These are phyloP conservation scores for Lizanozyma gosingica DNA, from an alignment of 1,139 yeast species.

Conservation along the genomic window DNA sequence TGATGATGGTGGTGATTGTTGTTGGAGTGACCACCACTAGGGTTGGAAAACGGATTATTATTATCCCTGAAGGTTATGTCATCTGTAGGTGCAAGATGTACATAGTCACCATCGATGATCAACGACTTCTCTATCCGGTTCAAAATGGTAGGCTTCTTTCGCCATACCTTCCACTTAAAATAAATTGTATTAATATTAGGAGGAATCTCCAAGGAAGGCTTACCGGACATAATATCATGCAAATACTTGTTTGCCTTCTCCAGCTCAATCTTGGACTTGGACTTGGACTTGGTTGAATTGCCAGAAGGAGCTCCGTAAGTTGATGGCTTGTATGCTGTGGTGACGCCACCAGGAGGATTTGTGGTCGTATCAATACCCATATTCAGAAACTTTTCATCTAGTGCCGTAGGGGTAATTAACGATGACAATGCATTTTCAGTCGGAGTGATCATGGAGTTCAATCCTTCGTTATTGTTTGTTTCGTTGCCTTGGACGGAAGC, in stretches of 20 bases:
- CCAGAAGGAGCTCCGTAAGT: background rate
- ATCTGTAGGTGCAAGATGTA: slow-evolving; percentile 80
- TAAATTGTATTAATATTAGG: slow-evolving; percentile 31
- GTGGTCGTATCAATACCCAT: background rate
- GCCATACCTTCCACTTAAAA: slow-evolving; percentile 68
- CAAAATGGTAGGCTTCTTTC: slow-evolving; percentile 79
- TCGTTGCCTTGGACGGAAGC: background rate
- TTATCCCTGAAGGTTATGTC: slow-evolving; percentile 39
- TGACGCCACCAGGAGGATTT: background rate
- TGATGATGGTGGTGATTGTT: slow-evolving; percentile 28
- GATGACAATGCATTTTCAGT: background rate
- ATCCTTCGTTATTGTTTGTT: background rate
- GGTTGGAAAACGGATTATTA: slow-evolving; percentile 37
- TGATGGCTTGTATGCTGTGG: background rate
- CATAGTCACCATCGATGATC: slow-evolving; percentile 88
- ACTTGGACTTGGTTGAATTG: slow-evolving; percentile 4
- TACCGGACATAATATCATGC: slow-evolving; percentile 29
- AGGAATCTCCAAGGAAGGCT: slow-evolving; percentile 20
- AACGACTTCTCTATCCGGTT: slow-evolving; percentile 75
- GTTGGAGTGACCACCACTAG: slow-evolving; percentile 19
- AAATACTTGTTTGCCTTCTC: slow-evolving; percentile 18
- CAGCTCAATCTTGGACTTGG: background rate
- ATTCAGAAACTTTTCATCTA: background rate
- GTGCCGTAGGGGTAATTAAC: background rate
- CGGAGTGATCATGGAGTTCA: background rate